Percentiles rank a stretch among this genome's conserved stretches.
These are phyloP conservation scores for Metarhizium humberi DNA, from an alignment of 2,329 filamentous ascomycete species.

Conservation along the genomic window DNA sequence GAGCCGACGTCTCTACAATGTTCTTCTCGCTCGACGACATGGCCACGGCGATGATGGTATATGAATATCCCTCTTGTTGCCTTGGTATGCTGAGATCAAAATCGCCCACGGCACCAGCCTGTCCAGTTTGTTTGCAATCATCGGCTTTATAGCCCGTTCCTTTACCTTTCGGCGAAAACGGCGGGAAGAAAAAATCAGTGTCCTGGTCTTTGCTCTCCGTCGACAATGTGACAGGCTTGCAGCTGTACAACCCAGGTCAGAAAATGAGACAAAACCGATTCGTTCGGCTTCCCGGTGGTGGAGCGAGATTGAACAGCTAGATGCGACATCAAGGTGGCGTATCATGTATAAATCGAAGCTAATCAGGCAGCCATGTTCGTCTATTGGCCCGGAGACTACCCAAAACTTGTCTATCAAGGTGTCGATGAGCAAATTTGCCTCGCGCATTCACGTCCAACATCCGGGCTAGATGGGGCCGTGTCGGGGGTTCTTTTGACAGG, in stretches of 20 bases:
- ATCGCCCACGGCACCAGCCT: no score
- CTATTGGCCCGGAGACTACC: neutral
- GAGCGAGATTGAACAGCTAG: neutral
- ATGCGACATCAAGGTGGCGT: neutral
- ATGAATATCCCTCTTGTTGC: neutral
- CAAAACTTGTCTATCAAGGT: neutral
- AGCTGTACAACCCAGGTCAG: no score
- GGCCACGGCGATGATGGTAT: neutral
- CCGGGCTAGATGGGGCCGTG: no score
- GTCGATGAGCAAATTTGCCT: neutral
- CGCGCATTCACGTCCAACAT: neutral
- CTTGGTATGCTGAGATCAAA: no score
- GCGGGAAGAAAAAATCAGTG: no score
- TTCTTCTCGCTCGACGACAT: neutral
- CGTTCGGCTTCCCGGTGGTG: neutral
- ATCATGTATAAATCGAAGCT: constrained; percentile 1
- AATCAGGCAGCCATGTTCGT: neutral
- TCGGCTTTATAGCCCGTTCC: no score
- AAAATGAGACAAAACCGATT: neutral
- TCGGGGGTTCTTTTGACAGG: no score
- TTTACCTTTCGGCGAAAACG: no score
- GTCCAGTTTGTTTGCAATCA: no score
- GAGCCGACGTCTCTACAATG: neutral
- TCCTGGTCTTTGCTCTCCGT: no score
- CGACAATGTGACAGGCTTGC: no score